Evolutionary conservation across 768 basidiomycete genomes (phyloP).

Genomic region (Peribolospora kevripleyi): DNA sequence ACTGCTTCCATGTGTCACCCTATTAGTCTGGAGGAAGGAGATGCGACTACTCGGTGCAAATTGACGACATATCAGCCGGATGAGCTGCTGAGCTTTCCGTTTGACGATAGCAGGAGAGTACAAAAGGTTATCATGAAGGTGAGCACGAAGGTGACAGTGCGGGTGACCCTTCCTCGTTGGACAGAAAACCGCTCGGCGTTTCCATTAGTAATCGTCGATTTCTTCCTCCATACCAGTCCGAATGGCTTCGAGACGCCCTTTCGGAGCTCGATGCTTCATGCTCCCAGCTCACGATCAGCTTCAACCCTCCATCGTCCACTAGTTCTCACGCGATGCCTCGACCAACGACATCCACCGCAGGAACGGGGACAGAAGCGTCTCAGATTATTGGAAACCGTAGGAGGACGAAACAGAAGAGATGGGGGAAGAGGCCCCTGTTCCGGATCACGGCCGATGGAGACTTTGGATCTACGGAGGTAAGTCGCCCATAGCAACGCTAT

Average conservation of each 20-base stretch:
- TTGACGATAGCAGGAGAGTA: constrained; percentile 43
- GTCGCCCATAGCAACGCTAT: no score
- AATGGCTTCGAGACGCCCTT: constrained; percentile 79
- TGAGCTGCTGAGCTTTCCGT: constrained; percentile 50
- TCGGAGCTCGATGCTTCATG: constrained; percentile 74
- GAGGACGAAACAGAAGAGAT: no score
- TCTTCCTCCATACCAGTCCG: constrained; percentile 29
- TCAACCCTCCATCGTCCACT: constrained; percentile 32
- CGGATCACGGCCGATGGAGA: no score
- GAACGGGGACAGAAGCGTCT: constrained; percentile 2
- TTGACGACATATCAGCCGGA: constrained; percentile 67
- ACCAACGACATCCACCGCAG: neutral
- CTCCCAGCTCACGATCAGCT: constrained; percentile 58
- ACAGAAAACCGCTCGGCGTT: neutral
- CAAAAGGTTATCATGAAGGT: constrained; percentile 72
- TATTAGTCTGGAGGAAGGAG: constrained; percentile 31
- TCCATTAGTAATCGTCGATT: neutral
- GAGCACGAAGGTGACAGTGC: constrained; percentile 1
- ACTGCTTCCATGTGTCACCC: neutral
- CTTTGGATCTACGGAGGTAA: no score
- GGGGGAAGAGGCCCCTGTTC: no score
- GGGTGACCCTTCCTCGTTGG: neutral
- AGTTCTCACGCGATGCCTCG: constrained; percentile 2
- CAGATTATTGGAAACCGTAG: no score
- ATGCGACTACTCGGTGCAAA: constrained; percentile 68